These are phyloP conservation scores for Ceratobasidium sp. DNA, from an alignment of 1,284 basidiomycete genomes.

Conservation along the genomic window DNA sequence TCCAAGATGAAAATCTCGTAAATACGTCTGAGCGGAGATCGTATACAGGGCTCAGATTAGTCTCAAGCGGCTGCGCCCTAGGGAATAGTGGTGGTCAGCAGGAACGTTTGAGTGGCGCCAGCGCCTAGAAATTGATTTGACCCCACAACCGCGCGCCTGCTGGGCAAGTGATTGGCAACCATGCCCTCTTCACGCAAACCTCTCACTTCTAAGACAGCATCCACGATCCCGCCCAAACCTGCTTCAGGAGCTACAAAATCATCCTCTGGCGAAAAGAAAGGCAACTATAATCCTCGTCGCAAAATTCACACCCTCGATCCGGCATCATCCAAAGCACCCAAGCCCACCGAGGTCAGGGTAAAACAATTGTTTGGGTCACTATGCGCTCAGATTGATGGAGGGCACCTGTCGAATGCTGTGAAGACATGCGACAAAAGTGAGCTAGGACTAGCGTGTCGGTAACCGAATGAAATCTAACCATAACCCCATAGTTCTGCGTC, in stretches of 20 bases:
- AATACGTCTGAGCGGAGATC: too few species aligned
- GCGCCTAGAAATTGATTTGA: not conserved
- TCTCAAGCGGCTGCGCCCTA: too few species aligned
- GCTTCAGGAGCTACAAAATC: not conserved
- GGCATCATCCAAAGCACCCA: slow-evolving; percentile 61
- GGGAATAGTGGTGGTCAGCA: too few species aligned
- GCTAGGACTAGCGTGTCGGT: slow-evolving; percentile 45
- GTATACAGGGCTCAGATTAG: too few species aligned
- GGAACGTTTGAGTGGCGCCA: not conserved
- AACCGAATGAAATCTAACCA: not conserved
- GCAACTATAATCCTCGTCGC: slow-evolving; percentile 37
- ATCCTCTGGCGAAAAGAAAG: slow-evolving; percentile 25
- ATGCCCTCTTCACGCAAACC: slow-evolving; percentile 15
- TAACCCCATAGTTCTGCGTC: slow-evolving; percentile 67
- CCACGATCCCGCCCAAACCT: not conserved
- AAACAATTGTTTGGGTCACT: slow-evolving; percentile 80
- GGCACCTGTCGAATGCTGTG: slow-evolving; percentile 80
- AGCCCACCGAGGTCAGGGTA: slow-evolving; percentile 67
- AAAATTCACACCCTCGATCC: slow-evolving; percentile 37
- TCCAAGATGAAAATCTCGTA: too few species aligned
- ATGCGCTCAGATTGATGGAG: slow-evolving; percentile 84
- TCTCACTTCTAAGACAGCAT: not conserved
- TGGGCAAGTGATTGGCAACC: not conserved
- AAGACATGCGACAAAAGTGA: slow-evolving; percentile 91
- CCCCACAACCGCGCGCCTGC: slow-evolving; percentile 7